These are phyloP conservation scores for Boletus sp. DNA, from an alignment of 768 basidiomycete genomes.

Conservation along the genomic window DNA sequence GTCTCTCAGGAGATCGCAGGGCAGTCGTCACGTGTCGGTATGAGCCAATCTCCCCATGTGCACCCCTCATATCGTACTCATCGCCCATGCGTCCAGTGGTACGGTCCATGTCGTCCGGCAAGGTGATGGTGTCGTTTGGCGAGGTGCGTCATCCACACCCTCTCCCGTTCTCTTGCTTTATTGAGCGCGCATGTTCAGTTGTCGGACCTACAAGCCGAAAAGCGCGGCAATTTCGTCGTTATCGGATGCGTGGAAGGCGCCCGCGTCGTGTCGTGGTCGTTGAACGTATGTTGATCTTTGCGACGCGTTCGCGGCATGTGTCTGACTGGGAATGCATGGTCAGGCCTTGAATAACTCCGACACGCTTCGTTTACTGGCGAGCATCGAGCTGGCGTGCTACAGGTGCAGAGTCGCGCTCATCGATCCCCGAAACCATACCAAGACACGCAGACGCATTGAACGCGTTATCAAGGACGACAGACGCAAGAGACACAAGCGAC, in stretches of 20 bases:
- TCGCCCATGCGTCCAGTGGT: constrained; percentile 16
- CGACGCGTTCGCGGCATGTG: constrained; percentile 1
- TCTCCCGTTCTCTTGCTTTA: background rate
- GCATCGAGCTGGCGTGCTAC: constrained; percentile 84
- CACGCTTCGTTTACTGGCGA: constrained; percentile 76
- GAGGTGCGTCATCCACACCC: constrained; percentile 47
- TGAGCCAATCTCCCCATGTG: constrained; percentile 27
- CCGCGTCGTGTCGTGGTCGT: constrained; percentile 80
- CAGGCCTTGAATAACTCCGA: constrained; percentile 83
- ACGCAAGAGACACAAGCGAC: constrained; percentile 73
- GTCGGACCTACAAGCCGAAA: constrained; percentile 79
- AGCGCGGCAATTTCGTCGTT: constrained; percentile 85
- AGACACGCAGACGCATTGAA: constrained; percentile 69
- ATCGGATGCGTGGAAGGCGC: constrained; percentile 73
- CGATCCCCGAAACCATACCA: constrained; percentile 66
- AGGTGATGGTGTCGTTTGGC: constrained; percentile 66
- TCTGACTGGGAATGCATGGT: constrained; percentile 11
- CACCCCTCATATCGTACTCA: constrained; percentile 3
- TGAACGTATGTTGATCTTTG: constrained; percentile 56
- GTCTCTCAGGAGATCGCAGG: constrained; percentile 74
- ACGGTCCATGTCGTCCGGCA: constrained; percentile 59
- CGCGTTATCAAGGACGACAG: constrained; percentile 85
- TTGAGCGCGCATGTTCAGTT: constrained; percentile 36
- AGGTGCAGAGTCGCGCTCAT: constrained; percentile 65
- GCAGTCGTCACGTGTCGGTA: constrained; percentile 80